Evolutionary conservation across 23 red algal genomes (phyloP).

Genomic region (Gracilaria gracilis): DNA sequence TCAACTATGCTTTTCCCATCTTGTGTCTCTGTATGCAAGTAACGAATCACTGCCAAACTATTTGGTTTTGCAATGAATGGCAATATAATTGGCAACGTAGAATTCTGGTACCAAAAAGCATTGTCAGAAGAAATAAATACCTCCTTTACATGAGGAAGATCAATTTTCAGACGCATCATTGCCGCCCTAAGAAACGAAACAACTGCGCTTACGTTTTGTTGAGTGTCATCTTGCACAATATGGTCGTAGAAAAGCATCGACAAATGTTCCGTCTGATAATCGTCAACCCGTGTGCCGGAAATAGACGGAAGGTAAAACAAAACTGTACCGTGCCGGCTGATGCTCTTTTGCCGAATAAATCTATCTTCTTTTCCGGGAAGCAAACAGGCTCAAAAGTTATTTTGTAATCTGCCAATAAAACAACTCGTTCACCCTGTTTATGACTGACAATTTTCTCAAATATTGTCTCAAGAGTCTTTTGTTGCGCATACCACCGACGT

Average conservation of each 20-base stretch:
- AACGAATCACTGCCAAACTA: background rate
- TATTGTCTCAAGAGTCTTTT: background rate
- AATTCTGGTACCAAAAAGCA: constrained; percentile 31
- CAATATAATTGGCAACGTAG: background rate
- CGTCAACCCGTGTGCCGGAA: background rate
- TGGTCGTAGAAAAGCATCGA: constrained; percentile 46
- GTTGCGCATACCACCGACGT: background rate
- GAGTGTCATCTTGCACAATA: constrained; percentile 17
- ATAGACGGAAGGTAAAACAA: constrained; percentile 21
- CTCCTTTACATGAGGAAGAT: constrained; percentile 8
- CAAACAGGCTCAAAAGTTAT: constrained; percentile 52
- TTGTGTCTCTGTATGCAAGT: constrained; percentile 30
- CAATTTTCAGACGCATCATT: constrained; percentile 33
- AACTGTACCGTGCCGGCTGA: constrained; percentile 35
- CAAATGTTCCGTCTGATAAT: background rate
- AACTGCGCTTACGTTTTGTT: constrained; percentile 13
- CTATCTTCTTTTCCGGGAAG: constrained; percentile 35
- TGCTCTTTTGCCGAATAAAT: constrained; percentile 52
- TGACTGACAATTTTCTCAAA: background rate
- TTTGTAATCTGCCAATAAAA: constrained; percentile 46
- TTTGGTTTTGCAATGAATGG: background rate
- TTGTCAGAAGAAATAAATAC: constrained; percentile 23
- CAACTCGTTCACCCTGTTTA: background rate
- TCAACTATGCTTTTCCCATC: constrained; percentile 45
- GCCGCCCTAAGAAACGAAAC: constrained; percentile 15